Evolutionary conservation across 2,329 filamentous ascomycete species (phyloP), one percentile per base, ranked within the genome.

Genomic region (Trichoderma endophyticum): DNA sequence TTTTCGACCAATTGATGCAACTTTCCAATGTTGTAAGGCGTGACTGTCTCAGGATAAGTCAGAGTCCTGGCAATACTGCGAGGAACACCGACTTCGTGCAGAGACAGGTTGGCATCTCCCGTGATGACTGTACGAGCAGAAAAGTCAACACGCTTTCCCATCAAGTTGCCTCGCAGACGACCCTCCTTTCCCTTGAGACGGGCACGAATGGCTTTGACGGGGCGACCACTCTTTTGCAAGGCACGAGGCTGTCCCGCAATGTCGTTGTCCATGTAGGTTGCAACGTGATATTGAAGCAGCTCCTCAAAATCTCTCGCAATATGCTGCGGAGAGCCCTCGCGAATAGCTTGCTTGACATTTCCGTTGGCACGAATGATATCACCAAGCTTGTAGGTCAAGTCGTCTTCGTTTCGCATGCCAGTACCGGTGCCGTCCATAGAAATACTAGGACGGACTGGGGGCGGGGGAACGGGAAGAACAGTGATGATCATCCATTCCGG

Each of bases 61-160:
- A 99, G 83, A 1, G 93, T 97, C 77, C 92, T 89, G 4, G 97
- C 97, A 77, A 97, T 99, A 79, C 93, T 97, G 78, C 93, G 90
- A 39, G 96, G 96, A 57, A 99, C 96, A 83, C 97, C 96, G 74
- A 99, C 97, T 85, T 99, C 94, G 79, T 99, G 95, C 32, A 99
- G 87, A 32, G 94, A 97, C 76, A 99, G 85, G 80, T 98, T 99
- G 73, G 96, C 96, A 80, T 99, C 96, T 84, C 96, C 96, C 67
- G 97, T 99, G 81, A 99, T 99, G 85, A 99, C 96, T 36, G 97
- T 99, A 91, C 96, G 96, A 48, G 97, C 97, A 0, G 97, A 99
- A 80, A 99, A 99, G 81, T 99, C 96, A 73, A 99, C 96, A 90
- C 95, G 94, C 84, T 99, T 99, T 75, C 96, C 96, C 97, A 99